Evolutionary conservation across 106 monocot genomes (phyloP), one percentile per base, ranked within the genome.

Genomic region (Dioscorea alata): DNA sequence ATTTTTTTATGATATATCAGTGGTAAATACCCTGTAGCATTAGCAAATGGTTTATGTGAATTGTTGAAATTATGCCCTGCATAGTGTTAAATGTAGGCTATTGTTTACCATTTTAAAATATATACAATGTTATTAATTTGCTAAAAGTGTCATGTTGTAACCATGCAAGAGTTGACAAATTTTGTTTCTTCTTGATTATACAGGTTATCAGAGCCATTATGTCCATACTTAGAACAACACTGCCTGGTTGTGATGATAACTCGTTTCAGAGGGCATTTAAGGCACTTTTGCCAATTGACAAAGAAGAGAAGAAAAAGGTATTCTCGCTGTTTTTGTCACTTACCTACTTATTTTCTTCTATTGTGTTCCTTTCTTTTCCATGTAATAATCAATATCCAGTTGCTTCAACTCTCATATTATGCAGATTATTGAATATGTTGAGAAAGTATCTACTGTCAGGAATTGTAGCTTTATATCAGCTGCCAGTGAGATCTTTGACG

Each of bases 221-320:
- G 67, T 76, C 91, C 68, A 80, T 95, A 73, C 81, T 95, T 48
- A 79, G 60, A 73, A 88, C 88, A 4, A 86, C 88, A 63, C 66
- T 95, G 77, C 84, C 88, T 23, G 77, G 69, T 42, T 91, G 73
- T 80, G 88, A 83, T 69, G 86, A 91, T 86, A 81, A 50, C 56
- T 68, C 88, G 63, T 82, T 74, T 83, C 85, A 84, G 72, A 91
- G 80, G 76, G 85, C 95, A 20, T 95, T 91, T 54, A 95, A 91
- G 61, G 81, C 91, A 49, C 84, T 95, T 74, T 66, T 83, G 21
- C 71, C 80, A 62, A 54, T 63, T 76, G 88, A 95, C 52, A 95
- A 95, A 73, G 91, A 86, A 66, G 86, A 82, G 79, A 86, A 86
- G 74, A 95, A 86, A 74, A 86, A 75, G 84, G 95, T 95, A 20